Base-by-base conservation (phyloP, 257 asterid species). In the Linderniella brevidens region DNA sequence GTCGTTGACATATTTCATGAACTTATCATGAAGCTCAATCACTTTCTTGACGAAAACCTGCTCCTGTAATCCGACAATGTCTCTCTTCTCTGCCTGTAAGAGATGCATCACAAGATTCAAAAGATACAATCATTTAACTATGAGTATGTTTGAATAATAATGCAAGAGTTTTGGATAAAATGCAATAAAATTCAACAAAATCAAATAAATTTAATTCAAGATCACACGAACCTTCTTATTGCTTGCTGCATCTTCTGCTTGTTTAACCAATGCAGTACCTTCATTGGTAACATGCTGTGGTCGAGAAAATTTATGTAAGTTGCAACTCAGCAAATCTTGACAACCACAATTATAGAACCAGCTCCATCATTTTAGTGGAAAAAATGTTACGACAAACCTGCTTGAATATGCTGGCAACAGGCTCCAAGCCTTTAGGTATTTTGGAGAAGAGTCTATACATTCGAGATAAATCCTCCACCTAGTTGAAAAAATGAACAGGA, bases 211-310 rank as follows among this genome's bases (percentile, higher is more conserved):
- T 25, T 39, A 49, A 15, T 9, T 43, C 13, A n/a, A 49, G 16
- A 35, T 35, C 29, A 36, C 44, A 13, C 38, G 35, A 55, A 72
- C 37, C 52, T 47, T 47, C 10, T 19, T 88, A 60, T 54, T 78
- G 72, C 94, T 84, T 35, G 96, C 98, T 65, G 96, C 94, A 73
- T 88, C 98, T 78, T 88, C 98, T 17, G 98, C 98, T 63, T 80
- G 96, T 75, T 84, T 84, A 47, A 88, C 96, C 71, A 88, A 66
- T 48, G 92, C 79, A 17, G 90, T 84, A 53, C 98, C 98, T 77
- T 85, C 98, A 53, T 82, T 85, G 55, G 96, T 80, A 54, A 88
- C 95, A 74, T 88, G 96, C 82, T 74, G 87, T 65, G 59, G 25
- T 51, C 46, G 58, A 37, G 64, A 58, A 69, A 20, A 46, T 64